Conservation (phyloP, 2,329 filamentous ascomycete genomes). For the Plenodomus biglobosus region DNA sequence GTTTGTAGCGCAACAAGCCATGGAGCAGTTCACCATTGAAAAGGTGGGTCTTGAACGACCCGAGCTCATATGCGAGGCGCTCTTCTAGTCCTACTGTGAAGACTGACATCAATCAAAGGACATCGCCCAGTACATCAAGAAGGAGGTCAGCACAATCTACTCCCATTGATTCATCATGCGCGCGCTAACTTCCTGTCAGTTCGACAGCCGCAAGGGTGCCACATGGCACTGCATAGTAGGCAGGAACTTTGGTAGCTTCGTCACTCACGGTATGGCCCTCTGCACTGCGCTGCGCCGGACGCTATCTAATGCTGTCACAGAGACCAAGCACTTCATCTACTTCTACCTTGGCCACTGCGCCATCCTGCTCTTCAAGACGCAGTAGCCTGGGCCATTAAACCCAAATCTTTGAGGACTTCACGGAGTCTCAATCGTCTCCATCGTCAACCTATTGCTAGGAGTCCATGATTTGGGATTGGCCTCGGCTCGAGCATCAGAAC, state of each 20-base stretch:
- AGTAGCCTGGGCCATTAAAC: slow-evolving; percentile 55
- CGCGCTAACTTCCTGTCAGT: slow-evolving; percentile 52
- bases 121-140: slow-evolving; percentile 94
- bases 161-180: background rate
- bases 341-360: slow-evolving; percentile 99
- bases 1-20: slow-evolving; percentile 65
- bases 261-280: slow-evolving; percentile 78
- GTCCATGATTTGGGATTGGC: background rate
- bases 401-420: slow-evolving; percentile 3
- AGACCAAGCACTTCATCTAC: slow-evolving; percentile 99
- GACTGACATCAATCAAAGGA: slow-evolving; percentile 60
- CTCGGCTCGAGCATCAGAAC: background rate
- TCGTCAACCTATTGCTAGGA: background rate
- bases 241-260: slow-evolving; percentile 97
- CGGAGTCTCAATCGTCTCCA: slow-evolving; percentile 4
- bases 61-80: background rate
- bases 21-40: slow-evolving; percentile 71
- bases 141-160: slow-evolving; percentile 61
- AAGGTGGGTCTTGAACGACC: slow-evolving; percentile 55
- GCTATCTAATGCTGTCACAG: slow-evolving; percentile 52
- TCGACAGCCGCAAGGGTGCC: slow-evolving; percentile 93
- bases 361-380: slow-evolving; percentile 98
- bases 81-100: background rate
- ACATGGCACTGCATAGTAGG: slow-evolving; percentile 99
- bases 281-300: too few species aligned